A percentile compares a stretch with the other conserved stretches of the same genome.
Evolutionary conservation across 768 basidiomycete genomes (phyloP).

Genomic region (Xerocomellus chrysenteron): DNA sequence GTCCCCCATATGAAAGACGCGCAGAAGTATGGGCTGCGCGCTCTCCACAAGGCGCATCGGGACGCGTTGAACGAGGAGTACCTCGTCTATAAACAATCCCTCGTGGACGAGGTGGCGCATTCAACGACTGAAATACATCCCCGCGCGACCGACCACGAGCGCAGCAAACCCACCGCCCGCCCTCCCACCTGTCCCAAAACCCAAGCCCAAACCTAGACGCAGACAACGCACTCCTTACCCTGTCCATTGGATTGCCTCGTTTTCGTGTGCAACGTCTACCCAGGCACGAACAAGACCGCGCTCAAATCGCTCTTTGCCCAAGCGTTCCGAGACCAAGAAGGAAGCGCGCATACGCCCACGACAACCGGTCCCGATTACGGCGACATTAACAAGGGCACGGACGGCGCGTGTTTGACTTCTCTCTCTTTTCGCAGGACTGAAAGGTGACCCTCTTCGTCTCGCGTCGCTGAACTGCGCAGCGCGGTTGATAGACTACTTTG

Average conservation of each 20-base stretch:
- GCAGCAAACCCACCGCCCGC: not conserved
- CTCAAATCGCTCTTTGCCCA: no score
- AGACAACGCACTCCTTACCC: conserved; percentile 30
- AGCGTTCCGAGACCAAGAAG: conserved; percentile 17
- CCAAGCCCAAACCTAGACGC: not conserved
- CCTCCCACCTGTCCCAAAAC: no score
- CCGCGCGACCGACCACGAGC: not conserved
- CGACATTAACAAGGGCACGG: conserved; percentile 79
- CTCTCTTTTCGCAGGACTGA: not conserved
- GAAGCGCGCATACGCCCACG: not conserved
- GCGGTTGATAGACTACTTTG: conserved; percentile 47
- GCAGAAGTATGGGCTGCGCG: conserved; percentile 56
- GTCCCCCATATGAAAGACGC: conserved; percentile 40
- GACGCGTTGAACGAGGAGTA: conserved; percentile 67
- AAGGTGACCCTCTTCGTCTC: conserved; percentile 47
- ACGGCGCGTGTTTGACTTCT: conserved; percentile 47
- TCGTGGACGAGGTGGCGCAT: conserved; percentile 42
- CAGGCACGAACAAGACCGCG: no score
- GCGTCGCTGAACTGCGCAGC: conserved; percentile 48
- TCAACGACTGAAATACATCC: not conserved
- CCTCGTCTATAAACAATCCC: conserved; percentile 42
- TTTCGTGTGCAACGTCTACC: no score
- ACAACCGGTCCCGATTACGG: conserved; percentile 64
- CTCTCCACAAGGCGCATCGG: conserved; percentile 59
- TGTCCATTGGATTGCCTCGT: conserved; percentile 64